Evolutionary conservation across 2,329 filamentous ascomycete species (phyloP), one percentile per base, ranked within the genome.

Genomic region (Talaromyces rugulosus): DNA sequence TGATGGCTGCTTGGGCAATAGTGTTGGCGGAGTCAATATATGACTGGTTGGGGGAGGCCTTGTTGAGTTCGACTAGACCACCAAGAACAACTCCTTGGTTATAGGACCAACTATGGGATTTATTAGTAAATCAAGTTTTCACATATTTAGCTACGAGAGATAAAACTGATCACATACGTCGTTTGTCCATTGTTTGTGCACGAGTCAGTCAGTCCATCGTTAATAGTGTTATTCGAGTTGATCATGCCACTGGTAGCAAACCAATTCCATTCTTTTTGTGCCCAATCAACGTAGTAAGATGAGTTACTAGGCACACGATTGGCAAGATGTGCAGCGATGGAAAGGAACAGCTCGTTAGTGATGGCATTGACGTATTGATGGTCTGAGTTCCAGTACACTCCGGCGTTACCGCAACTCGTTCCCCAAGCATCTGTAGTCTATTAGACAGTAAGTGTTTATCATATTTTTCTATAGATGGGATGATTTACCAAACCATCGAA

Each of bases 31-130:
- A 69, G 4, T 72, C 65, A 16, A 85, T 68, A 59, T 82, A 80
- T 5, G 67, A 64, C 0, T 55, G n/a, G 65, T 84, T 74, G 0
- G 75, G 70, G 0, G 77, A 73, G 0, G 80, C 81, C 40, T 66
- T 70, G 64, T 76, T 75, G 18, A 87, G 75, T 65, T 87, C 84
- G 2, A 82, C 80, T 0, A 88, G 78, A 0, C 81, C 85, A 12
- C 83, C 69, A 6, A 89, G 79, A 27, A 88, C 78, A 1, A 88
- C 83, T 8, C 86, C 86, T 70, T 88, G 85, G 66, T 86, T 86
- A 71, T 87, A 87, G 0, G 80, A 79, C 76, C 79, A 86, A 11
- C 75, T 75, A 36, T 6, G 44, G 42, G 16, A 53, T 65, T 8
- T 34, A 16, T 33, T 12, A 34, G 56, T 50, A 12, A 31, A 34